Conservation (phyloP, 257 asterid genomes). For the Solanum chmielewskii region DNA sequence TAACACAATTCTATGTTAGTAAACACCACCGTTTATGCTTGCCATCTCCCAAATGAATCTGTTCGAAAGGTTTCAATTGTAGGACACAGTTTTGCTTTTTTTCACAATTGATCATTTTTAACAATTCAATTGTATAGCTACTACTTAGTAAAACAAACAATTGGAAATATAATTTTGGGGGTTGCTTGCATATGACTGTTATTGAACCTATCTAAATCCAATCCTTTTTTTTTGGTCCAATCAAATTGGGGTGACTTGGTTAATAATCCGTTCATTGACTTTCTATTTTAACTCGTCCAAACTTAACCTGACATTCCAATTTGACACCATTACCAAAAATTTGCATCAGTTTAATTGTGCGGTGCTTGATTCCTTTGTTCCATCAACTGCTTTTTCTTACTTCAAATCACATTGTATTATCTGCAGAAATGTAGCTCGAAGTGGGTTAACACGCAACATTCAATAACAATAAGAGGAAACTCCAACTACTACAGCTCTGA, state of each 20-base stretch:
- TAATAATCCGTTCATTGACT: background rate
- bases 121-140: background rate
- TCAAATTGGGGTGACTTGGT: background rate
- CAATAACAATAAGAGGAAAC: constrained; percentile 38
- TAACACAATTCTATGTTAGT: background rate
- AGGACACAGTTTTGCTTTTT: background rate
- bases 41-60: background rate
- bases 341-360: background rate
- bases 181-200: background rate
- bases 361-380: background rate
- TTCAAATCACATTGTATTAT: background rate
- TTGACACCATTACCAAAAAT: background rate
- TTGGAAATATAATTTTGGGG: background rate
- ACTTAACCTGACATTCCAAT: background rate
- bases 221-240: background rate
- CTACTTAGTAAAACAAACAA: background rate
- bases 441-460: constrained; percentile 59
- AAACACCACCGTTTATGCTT: background rate
- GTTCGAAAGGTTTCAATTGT: background rate
- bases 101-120: background rate
- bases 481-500: constrained; percentile 9
- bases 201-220: background rate
- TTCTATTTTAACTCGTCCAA: background rate
- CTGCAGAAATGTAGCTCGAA: constrained; percentile 60
- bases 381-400: background rate